A percentile compares a stretch with the other conserved stretches of the same genome.
Conservation (phyloP, 306 rosid genomes). For the Vigna hirtella region DNA sequence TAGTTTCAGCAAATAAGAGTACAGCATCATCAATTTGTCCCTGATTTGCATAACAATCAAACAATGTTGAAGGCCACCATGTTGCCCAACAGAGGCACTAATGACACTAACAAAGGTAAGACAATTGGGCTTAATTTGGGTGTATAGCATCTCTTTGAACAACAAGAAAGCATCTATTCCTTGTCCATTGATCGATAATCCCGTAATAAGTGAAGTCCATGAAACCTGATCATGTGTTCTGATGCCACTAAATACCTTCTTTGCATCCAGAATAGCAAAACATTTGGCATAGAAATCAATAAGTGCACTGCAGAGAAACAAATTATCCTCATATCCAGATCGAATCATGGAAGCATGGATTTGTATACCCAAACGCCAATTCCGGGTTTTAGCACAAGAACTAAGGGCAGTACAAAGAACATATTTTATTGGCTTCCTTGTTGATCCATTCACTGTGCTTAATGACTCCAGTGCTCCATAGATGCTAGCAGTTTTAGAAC, state of each 20-base stretch:
- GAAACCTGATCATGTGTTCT: constrained; percentile 68
- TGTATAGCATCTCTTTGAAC: constrained; percentile 62
- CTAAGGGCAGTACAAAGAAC: constrained; percentile 60
- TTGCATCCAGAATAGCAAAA: constrained; percentile 57
- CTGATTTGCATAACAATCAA: constrained; percentile 67
- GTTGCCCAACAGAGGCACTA: constrained; percentile 54
- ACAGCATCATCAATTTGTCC: constrained; percentile 51
- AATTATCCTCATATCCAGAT: constrained; percentile 55
- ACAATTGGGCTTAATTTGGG: constrained; percentile 61
- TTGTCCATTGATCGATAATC: constrained; percentile 56
- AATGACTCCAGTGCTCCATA: constrained; percentile 40
- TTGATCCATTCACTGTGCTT: constrained; percentile 32
- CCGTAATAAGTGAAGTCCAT: constrained; percentile 70
- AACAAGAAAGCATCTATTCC: constrained; percentile 56
- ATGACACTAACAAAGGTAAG: constrained; percentile 67
- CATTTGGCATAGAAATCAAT: constrained; percentile 70
- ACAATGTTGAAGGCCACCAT: constrained; percentile 49
- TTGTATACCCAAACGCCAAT: constrained; percentile 55
- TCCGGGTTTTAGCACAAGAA: constrained; percentile 58
- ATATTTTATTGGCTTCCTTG: constrained; percentile 45
- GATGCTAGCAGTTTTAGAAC: constrained; percentile 25
- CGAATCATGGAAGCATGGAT: constrained; percentile 60
- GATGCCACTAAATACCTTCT: constrained; percentile 59
- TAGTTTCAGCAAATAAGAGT: constrained; percentile 54
- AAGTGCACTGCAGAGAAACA: constrained; percentile 60